phyloP scores from a whole-genome alignment of 1,284 basidiomycete genomes.

The Mycosarcoma maydis region DNA sequence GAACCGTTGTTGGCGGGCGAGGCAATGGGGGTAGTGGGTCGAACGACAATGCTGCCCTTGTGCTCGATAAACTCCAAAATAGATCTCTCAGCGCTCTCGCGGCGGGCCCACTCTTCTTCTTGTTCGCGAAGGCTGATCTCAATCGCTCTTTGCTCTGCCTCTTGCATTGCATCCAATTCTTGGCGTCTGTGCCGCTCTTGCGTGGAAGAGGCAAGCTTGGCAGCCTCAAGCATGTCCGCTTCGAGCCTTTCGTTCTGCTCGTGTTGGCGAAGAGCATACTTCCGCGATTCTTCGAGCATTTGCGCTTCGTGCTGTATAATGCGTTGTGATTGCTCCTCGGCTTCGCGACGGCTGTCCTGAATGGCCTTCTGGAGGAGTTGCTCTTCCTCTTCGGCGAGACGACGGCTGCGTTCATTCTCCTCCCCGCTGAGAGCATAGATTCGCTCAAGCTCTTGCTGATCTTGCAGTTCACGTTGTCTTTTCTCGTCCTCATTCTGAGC shows the following conservation, averaged over 20 bases:
- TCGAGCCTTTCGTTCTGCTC: constrained; percentile 22
- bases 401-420: constrained; percentile 24
- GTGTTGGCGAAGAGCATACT: constrained; percentile 27
- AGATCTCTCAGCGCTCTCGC: constrained; percentile 40
- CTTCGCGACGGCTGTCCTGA: constrained; percentile 39
- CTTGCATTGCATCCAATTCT: constrained; percentile 15
- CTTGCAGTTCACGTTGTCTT: constrained; percentile 13
- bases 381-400: constrained; percentile 39
- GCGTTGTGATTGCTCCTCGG: constrained; percentile 16
- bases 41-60: neutral
- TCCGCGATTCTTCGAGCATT: constrained; percentile 40
- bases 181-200: constrained; percentile 16
- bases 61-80: constrained; percentile 34
- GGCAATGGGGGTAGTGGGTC: constrained; percentile 1
- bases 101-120: constrained; percentile 45
- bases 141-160: constrained; percentile 38
- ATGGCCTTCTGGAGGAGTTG: constrained; percentile 28
- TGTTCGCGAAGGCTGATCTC: constrained; percentile 42
- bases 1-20: neutral
- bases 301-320: constrained; percentile 15
- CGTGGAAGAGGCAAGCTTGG: constrained; percentile 22
- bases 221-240: constrained; percentile 26
- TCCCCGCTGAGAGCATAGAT: constrained; percentile 26
- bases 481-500: constrained; percentile 30
- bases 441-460: constrained; percentile 26